Percentiles rank a stretch among this genome's conserved stretches.
These are phyloP conservation scores for Penicillium occitanis DNA, from an alignment of 2,329 filamentous ascomycete species.

Conservation along the genomic window DNA sequence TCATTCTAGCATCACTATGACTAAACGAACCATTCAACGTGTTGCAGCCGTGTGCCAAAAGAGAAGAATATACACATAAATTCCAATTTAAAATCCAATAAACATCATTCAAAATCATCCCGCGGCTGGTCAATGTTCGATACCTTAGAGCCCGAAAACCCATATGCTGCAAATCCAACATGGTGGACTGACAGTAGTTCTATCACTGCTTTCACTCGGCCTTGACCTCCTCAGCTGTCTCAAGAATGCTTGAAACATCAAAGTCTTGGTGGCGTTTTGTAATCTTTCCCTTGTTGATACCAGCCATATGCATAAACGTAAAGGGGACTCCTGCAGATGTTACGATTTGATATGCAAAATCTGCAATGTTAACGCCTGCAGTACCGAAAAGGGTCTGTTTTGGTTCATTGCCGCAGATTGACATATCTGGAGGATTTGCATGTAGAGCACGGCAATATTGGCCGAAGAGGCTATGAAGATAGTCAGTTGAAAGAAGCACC, in stretches of 20 bases:
- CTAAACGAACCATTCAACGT: neutral
- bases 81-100: neutral
- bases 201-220: neutral
- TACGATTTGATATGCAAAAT: conserved; percentile 2
- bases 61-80: neutral
- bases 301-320: conserved; percentile 4
- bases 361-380: neutral
- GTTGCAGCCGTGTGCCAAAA: neutral
- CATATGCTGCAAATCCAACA: neutral
- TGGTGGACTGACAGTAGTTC: neutral
- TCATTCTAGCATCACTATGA: neutral
- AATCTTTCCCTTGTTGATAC: neutral
- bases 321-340: neutral
- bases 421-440: conserved; percentile 5
- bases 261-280: neutral
- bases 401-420: neutral
- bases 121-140: neutral
- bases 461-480: neutral
- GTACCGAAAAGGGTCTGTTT: neutral
- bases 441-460: conserved; percentile 6
- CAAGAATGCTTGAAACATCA: neutral
- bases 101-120: neutral
- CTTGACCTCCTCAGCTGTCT: neutral
- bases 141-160: neutral
- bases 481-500: neutral